Evolutionary conservation across 176 grass and related monocot genomes (phyloP).

Genomic region (Triticum aestivum): IWGSC_CS_RefSeq_v2.1 NC_057802.1:608461390-608461889

Average conservation of each 20-base stretch:
- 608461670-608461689: neutral
- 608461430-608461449: neutral
- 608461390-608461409: neutral
- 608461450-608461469: neutral
- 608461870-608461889: accelerated
- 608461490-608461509: neutral
- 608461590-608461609: neutral
- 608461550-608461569: neutral
- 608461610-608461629: neutral
- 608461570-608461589: no score
- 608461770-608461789: neutral
- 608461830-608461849: neutral
- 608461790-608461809: neutral
- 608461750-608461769: neutral
- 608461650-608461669: neutral
- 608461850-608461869: neutral
- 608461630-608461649: neutral
- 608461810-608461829: neutral
- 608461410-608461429: neutral
- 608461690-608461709: neutral
- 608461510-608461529: neutral
- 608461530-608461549: neutral
- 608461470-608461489: neutral
- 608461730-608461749: neutral
- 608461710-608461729: neutral